Evolutionary conservation across 768 basidiomycete genomes (phyloP), one percentile per base, ranked within the genome.

Genomic region (Agrocybe chaxingu): DNA sequence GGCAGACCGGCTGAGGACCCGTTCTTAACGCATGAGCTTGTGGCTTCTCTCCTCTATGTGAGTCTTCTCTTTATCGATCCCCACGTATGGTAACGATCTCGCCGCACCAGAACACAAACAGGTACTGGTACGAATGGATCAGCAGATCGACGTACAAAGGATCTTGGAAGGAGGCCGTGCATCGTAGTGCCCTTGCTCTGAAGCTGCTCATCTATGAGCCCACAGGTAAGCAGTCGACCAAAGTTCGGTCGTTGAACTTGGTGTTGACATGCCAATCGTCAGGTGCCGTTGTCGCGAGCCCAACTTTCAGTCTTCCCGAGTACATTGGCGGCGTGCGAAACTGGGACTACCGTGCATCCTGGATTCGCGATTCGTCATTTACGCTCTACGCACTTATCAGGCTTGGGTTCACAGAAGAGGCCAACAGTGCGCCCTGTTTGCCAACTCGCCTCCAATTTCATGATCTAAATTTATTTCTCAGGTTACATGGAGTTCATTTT

Each of bases 301-400:
- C 96, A 0, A 98, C 95, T 0, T 98, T 98, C 69, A 92, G 90
- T 54, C 71, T 98, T 8, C 95, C 95, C 0, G 95, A 97, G 63
- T 87, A 83, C 54, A 89, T 97, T 31, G 94, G 94, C 0, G 94
- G 94, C 1, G 84, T 83, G 0, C 74, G 94, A 48, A 96, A 96
- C 61, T 96, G 93, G 90, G 87, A 50, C 7, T 75, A 62, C 7
- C 2, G 88, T 16, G 85, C 84, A 3, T 89, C 87, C 0, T 92
- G 90, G 89, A 92, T 98, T 61, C 85, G 96, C n/a, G 96, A 99
- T 62, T 87, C 93, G 0, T 91, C 89, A 0, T 99, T 99, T 74
- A 93, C 92, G 0, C 78, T 98, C 4, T 99, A 98, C 62, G 96
- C 95, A 0, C 77, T 98, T 35, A 86, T 98, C 50, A 79, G 97